phyloP scores from a whole-genome alignment of 805 yeast genomes.

The Brettanomyces custersianus region DNA sequence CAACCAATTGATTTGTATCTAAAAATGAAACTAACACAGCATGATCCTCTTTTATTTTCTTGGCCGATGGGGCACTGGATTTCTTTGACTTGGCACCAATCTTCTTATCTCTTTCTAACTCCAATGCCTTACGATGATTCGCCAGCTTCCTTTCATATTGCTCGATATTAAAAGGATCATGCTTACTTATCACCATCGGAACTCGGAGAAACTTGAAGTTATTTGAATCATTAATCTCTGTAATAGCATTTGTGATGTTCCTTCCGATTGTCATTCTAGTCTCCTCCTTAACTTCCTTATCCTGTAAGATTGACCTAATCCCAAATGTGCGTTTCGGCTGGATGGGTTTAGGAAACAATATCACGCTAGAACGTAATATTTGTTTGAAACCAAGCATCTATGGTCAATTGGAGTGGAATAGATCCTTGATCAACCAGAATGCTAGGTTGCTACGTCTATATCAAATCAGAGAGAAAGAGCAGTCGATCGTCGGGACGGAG shows the following conservation, averaged over 20 bases:
- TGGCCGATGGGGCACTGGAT: neutral
- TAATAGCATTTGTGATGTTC: conserved; percentile 20
- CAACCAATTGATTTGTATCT: conserved; percentile 56
- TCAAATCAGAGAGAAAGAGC: too few species aligned
- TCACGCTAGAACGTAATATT: too few species aligned
- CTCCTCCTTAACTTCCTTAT: too few species aligned
- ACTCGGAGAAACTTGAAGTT: conserved; percentile 2
- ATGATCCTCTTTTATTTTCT: conserved; percentile 7
- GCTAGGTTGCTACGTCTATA: too few species aligned
- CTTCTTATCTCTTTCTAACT: neutral
- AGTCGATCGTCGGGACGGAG: too few species aligned
- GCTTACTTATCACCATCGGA: neutral
- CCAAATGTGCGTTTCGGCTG: too few species aligned
- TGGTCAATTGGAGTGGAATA: too few species aligned
- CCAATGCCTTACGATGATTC: neutral
- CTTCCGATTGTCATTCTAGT: conserved; percentile 11
- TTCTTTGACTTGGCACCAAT: neutral
- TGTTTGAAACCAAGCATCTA: too few species aligned
- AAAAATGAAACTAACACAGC: conserved; percentile 31
- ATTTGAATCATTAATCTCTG: conserved; percentile 21
- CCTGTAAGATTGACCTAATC: too few species aligned
- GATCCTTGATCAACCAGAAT: too few species aligned
- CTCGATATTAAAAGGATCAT: conserved; percentile 4
- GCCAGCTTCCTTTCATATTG: conserved; percentile 2
- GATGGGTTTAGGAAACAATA: too few species aligned